Evolutionary conservation across 306 rosid species (phyloP), one percentile per base, ranked within the genome.

Genomic region (Glycine latifolia): DNA sequence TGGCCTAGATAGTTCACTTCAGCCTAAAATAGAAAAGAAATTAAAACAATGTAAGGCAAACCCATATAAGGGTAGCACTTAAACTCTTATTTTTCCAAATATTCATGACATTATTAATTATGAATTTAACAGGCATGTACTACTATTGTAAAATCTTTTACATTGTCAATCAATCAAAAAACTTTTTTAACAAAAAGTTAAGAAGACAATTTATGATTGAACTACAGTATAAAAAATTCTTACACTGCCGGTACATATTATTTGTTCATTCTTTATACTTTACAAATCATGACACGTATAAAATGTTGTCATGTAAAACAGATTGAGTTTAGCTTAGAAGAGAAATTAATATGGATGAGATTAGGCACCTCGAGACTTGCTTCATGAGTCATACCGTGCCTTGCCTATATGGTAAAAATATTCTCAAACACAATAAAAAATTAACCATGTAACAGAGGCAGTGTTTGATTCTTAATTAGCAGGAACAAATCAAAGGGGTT

Each of bases 1-100:
- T 84, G 91, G 76, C 92, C 90, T 9, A 91, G 90, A 81, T 81
- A 83, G 78, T 85, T 86, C 17, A 89, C 89, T 85, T 91, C 92
- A 46, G 87, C 91, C 89, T 87, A 67, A 75, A 75, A 65, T 16
- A 67, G 10, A 47, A 26, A 26, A 37, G 3, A 37, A 75, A 9
- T 0, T 66, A 11, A 68, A 71, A 61, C 17, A 65, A 49, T 39
- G n/a, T 53, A 53, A 76, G 20, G 53, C 17, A 33, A 84, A 47
- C 16, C 15, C 58, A 6, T 41, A 37, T 53, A 53, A 43, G 33
- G 63, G 33, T 80, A 65, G 63, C 80, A 55, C 46, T 20, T 53
- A 69, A 70, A 43, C n/a, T 55, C 7, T 35, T 43, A 31, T 12
- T 46, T 55, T 68, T 67, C 44, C 46, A 78, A 68, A 8, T 37